Evolutionary conservation across 148 eudicot genomes (phyloP).

Genomic region (Gaultheria prostrata): DNA sequence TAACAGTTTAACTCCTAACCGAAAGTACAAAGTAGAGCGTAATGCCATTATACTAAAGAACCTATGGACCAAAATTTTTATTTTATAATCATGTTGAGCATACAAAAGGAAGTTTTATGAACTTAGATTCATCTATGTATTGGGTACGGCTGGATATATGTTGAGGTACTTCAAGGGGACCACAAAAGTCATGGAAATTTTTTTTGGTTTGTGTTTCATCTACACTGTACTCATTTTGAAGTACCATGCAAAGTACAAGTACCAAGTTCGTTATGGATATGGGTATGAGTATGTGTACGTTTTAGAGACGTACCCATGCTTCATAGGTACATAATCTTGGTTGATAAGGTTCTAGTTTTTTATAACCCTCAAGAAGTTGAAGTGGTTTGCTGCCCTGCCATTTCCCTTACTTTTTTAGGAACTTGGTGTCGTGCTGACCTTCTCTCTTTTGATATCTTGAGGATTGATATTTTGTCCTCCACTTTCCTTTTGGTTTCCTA

Average conservation of each 20-base stretch:
- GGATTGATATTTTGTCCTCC: background rate
- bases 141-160: background rate
- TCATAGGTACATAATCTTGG: background rate
- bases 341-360: background rate
- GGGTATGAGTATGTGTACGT: background rate
- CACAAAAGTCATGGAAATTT: background rate
- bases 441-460: background rate
- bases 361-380: background rate
- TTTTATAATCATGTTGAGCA: background rate
- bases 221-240: background rate
- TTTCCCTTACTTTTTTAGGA: background rate
- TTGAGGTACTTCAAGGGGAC: background rate
- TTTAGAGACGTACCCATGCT: background rate
- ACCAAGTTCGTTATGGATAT: background rate
- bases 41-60: background rate
- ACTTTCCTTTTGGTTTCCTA: background rate
- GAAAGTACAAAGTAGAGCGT: background rate
- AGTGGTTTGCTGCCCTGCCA: background rate
- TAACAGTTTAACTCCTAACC: background rate
- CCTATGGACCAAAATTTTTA: background rate
- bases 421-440: background rate
- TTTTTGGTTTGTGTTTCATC: background rate
- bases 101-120: background rate
- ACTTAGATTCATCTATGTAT: background rate
- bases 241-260: background rate